Percentiles rank a stretch among this genome's conserved stretches.
Evolutionary conservation across 2,329 filamentous ascomycete species (phyloP).

Genomic region (Fusarium scirpi): DNA sequence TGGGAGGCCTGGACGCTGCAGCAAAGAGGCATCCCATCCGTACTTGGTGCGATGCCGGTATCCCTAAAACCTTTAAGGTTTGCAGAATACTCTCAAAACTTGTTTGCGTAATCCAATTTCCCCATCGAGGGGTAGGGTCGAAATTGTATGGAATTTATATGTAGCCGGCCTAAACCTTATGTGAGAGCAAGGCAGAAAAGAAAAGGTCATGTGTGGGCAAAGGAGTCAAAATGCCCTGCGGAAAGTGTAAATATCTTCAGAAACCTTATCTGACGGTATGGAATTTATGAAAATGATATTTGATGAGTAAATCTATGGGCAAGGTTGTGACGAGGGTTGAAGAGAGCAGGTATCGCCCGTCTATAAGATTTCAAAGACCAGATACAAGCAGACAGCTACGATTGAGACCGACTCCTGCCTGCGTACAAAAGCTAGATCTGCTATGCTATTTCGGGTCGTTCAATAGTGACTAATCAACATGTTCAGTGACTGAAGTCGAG

Average conservation of each 20-base stretch:
- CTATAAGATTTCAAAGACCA: background rate
- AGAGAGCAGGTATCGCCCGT: background rate
- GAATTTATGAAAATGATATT: background rate
- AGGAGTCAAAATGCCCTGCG: no score
- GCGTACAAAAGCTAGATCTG: background rate
- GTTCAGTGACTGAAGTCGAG: no score
- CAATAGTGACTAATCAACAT: no score
- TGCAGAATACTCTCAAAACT: background rate
- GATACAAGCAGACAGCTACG: background rate
- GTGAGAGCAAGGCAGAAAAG: no score
- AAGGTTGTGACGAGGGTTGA: background rate
- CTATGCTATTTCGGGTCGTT: background rate
- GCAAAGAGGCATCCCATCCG: background rate
- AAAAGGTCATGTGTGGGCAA: no score
- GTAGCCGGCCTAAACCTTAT: no score
- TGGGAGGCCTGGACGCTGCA: background rate
- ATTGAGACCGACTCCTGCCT: background rate
- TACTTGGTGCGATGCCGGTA: background rate
- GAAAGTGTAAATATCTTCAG: no score
- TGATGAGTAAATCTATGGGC: background rate
- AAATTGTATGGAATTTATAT: background rate
- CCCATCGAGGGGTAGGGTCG: accelerated
- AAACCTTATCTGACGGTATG: no score
- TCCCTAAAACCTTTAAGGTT: accelerated
- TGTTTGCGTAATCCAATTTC: background rate